phyloP scores from a whole-genome alignment of 1,139 yeast species.

The Debaryomycetaceae sp. region DNA sequence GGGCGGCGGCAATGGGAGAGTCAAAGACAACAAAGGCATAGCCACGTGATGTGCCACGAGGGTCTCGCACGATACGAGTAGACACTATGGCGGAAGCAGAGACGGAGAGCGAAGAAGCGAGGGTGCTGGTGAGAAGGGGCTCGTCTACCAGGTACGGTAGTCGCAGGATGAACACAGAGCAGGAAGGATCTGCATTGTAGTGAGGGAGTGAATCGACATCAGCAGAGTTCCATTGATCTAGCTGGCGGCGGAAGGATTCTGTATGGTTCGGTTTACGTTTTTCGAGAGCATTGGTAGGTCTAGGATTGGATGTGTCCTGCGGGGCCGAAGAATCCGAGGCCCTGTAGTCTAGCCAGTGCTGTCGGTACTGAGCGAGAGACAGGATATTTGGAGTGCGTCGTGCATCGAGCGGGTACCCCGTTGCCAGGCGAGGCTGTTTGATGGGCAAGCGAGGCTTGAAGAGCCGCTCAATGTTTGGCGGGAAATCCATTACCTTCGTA shows the following conservation, averaged over 20 bases:
- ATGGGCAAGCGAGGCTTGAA: conserved; percentile 70
- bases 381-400: conserved; percentile 38
- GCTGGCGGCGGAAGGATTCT: no score
- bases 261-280: no score
- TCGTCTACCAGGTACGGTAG: conserved; percentile 60
- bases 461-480: conserved; percentile 51
- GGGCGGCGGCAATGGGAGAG: conserved; percentile 43
- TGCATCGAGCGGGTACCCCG: conserved; percentile 42
- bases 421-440: conserved; percentile 36
- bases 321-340: no score
- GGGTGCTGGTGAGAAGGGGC: conserved; percentile 52
- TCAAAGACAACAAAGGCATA: conserved; percentile 78
- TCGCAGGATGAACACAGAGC: conserved; percentile 70
- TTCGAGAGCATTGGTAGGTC: no score
- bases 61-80: conserved; percentile 44
- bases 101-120: conserved; percentile 59
- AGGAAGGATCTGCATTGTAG: conserved; percentile 45
- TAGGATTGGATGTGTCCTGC: no score
- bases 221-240: neutral
- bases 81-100: conserved; percentile 38
- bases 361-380: neutral
- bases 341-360: neutral
- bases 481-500: conserved; percentile 40
- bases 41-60: conserved; percentile 51
- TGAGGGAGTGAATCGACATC: conserved; percentile 10